A percentile compares a stretch with the other conserved stretches of the same genome.
phyloP scores from a whole-genome alignment of 495 filamentous ascomycete genomes.

The Penicillium egyptiacum region DNA sequence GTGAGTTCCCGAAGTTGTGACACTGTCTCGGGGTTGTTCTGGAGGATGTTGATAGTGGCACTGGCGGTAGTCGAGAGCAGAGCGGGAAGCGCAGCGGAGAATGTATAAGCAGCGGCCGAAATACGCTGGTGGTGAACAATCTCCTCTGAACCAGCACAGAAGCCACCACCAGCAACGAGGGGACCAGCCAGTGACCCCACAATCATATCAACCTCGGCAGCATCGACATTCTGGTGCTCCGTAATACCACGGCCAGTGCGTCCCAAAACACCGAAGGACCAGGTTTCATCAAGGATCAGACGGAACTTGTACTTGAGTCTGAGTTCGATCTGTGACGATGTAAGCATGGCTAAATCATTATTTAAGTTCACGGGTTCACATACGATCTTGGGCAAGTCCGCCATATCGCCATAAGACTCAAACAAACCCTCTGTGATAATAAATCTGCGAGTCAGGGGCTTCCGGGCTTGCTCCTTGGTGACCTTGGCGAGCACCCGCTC shows the following conservation, averaged over 20 bases:
- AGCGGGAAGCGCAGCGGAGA: constrained; percentile 89
- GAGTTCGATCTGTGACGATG: constrained; percentile 66
- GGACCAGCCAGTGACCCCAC: constrained; percentile 88
- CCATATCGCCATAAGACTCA: constrained; percentile 84
- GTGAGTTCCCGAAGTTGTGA: constrained; percentile 76
- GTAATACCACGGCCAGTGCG: constrained; percentile 88
- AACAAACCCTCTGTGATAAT: constrained; percentile 96
- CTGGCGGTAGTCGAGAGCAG: constrained; percentile 92
- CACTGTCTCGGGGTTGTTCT: constrained; percentile 78
- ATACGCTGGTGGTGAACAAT: constrained; percentile 96
- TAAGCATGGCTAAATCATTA: neutral
- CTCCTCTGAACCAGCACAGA: constrained; percentile 86
- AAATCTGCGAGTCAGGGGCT: constrained; percentile 88
- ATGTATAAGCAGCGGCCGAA: constrained; percentile 85
- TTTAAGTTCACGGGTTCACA: constrained; percentile 28
- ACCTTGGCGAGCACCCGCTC: constrained; percentile 83
- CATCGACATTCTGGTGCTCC: constrained; percentile 94
- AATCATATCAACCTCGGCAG: constrained; percentile 89
- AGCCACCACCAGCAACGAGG: constrained; percentile 88
- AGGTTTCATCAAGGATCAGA: constrained; percentile 93
- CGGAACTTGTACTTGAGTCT: constrained; percentile 96
- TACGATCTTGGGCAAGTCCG: constrained; percentile 81
- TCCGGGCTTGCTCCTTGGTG: constrained; percentile 79
- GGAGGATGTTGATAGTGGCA: constrained; percentile 80
- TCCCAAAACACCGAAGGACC: constrained; percentile 92